phyloP scores from a whole-genome alignment of 2,329 filamentous ascomycete species.

The Aspergillus puulaauensis region DNA sequence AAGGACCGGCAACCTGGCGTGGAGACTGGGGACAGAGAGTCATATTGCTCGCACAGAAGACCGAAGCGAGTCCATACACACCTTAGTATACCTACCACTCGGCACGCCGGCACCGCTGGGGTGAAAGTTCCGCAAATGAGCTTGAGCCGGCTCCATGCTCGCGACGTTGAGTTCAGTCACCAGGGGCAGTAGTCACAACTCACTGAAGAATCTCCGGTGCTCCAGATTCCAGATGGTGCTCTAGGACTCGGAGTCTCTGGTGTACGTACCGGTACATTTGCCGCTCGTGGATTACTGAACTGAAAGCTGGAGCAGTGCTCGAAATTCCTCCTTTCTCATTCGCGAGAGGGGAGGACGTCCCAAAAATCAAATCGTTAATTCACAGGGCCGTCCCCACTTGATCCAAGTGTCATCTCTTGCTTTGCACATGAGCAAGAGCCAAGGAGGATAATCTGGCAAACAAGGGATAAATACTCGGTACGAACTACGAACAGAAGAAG shows the following conservation, averaged over 20 bases:
- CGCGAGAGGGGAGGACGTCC: neutral
- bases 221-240: neutral
- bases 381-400: neutral
- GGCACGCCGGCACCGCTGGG: neutral
- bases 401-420: neutral
- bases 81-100: neutral
- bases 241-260: neutral
- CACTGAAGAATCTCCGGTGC: too few species aligned
- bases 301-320: too few species aligned
- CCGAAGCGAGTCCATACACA: constrained; percentile 3
- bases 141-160: neutral
- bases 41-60: constrained; percentile 14
- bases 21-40: neutral
- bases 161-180: neutral
- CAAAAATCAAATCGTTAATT: neutral
- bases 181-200: neutral
- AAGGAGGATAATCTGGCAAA: too few species aligned
- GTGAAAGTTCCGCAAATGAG: neutral
- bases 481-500: too few species aligned
- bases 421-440: too few species aligned
- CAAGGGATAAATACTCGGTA: neutral
- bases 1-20: constrained; percentile 2
- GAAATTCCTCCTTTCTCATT: neutral
- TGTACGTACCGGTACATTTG: too few species aligned
- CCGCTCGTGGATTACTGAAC: too few species aligned